Evolutionary conservation across 805 yeast species (phyloP).

Genomic region (Saturnispora gosingensis): DNA sequence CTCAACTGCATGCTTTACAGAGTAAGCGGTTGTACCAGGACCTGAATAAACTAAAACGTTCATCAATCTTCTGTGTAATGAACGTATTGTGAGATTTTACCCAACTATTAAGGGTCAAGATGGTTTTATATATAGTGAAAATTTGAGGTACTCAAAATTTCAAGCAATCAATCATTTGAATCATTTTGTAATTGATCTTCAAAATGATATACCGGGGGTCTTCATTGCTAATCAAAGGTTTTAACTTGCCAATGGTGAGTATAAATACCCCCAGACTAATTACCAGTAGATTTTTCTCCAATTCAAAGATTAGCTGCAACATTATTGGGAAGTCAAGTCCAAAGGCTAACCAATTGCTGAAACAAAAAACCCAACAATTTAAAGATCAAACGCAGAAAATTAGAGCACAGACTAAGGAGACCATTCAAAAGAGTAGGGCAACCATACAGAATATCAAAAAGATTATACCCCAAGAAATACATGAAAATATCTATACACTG

Average conservation of each 20-base stretch:
- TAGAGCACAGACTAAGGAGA: neutral
- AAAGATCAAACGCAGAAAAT: neutral
- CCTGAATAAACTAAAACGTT: slow-evolving; percentile 67
- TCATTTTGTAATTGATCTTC: neutral
- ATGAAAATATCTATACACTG: slow-evolving; percentile 63
- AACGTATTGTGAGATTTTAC: neutral
- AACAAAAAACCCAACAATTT: slow-evolving; percentile 2
- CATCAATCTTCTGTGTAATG: slow-evolving; percentile 31
- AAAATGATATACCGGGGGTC: neutral
- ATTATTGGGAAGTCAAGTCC: neutral
- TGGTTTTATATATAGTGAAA: neutral
- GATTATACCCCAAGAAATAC: slow-evolving; percentile 29
- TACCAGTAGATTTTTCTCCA: neutral
- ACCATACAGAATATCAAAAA: slow-evolving; percentile 23
- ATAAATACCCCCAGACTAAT: neutral
- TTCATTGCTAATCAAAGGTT: neutral
- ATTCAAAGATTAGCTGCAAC: neutral
- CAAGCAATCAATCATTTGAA: neutral
- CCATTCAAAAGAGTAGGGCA: slow-evolving; percentile 11
- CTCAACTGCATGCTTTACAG: slow-evolving; percentile 76
- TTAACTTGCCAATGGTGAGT: neutral
- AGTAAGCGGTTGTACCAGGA: slow-evolving; percentile 80
- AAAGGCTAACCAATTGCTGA: slow-evolving; percentile 1
- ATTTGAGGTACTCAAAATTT: slow-evolving; percentile 7
- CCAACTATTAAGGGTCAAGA: neutral